These are phyloP conservation scores for Brassica napus DNA, from an alignment of 345 rosid species.

Conservation along the genomic window Da-Ae NC_063445.1:53892501-53893000, in stretches of 20 bases:
- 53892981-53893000: constrained; percentile 32
- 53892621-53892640: constrained; percentile 95
- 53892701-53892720: constrained; percentile 62
- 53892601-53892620: constrained; percentile 77
- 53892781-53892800: constrained; percentile 39
- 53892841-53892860: constrained; percentile 41
- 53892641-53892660: constrained; percentile 99
- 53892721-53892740: neutral
- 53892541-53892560: neutral
- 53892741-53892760: constrained; percentile 14
- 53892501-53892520: constrained; percentile 53
- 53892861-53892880: constrained; percentile 25
- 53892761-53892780: constrained; percentile 7
- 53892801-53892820: constrained; percentile 33
- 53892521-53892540: neutral
- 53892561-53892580: constrained; percentile 9
- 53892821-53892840: constrained; percentile 22
- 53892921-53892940: constrained; percentile 13
- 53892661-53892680: constrained; percentile 77
- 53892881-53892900: constrained; percentile 16
- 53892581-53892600: constrained; percentile 74
- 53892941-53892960: constrained; percentile 29
- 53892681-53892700: constrained; percentile 80
- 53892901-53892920: constrained; percentile 27
- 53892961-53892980: constrained; percentile 23